Evolutionary conservation across 169 alveolate species (phyloP).

Genomic region (Plasmodium vivax): DNA sequence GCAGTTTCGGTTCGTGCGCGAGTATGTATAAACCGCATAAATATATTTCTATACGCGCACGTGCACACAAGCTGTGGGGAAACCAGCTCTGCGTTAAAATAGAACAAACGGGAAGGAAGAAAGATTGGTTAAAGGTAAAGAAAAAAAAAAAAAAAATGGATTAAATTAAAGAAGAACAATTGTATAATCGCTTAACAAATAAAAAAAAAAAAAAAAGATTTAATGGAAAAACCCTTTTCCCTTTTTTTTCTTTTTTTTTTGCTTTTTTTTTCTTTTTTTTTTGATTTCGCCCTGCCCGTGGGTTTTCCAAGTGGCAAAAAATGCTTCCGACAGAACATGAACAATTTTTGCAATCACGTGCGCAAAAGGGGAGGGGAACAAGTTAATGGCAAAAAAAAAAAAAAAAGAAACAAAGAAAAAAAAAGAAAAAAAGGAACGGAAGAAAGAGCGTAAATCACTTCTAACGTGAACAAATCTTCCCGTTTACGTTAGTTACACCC

Average conservation of each 20-base stretch:
- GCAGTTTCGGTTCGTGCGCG: not conserved
- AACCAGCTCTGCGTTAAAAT: not conserved
- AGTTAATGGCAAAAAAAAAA: not conserved
- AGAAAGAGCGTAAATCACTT: not conserved
- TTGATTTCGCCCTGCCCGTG: not conserved
- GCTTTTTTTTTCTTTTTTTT: conserved; percentile 11
- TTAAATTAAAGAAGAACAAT: conserved; percentile 3
- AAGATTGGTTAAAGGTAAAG: not conserved
- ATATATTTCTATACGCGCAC: not conserved
- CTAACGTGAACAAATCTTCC: conserved; percentile 21
- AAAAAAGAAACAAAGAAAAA: not conserved
- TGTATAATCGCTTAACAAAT: not conserved
- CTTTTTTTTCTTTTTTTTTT: not conserved
- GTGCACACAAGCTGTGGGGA: not conserved
- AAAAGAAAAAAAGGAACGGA: not conserved
- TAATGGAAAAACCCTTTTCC: not conserved
- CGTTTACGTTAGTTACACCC: not conserved
- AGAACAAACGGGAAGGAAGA: conserved; percentile 2
- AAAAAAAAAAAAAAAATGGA: not conserved
- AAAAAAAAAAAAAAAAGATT: not conserved
- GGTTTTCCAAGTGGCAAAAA: not conserved
- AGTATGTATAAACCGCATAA: not conserved
- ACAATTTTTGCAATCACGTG: conserved; percentile 26
- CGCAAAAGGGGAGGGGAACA: conserved; percentile 14
- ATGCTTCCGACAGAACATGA: not conserved